These are phyloP conservation scores for Liriodendron chinense DNA, from an alignment of 164 flowering plant genomes.

Conservation along the genomic window DNA sequence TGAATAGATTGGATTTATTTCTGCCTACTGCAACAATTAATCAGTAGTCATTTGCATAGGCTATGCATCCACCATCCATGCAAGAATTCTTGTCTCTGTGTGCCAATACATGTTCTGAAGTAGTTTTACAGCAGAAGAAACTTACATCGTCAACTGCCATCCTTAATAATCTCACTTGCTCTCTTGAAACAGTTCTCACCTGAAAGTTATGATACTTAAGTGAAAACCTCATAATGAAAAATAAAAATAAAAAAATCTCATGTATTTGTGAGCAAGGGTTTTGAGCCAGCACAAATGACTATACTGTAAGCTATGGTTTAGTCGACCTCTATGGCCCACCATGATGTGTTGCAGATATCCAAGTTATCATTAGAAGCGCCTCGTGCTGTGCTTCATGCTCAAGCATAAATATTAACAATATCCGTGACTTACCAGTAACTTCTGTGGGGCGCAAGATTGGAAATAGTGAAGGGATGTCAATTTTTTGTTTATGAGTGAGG, in stretches of 20 bases:
- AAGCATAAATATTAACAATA: too few species aligned
- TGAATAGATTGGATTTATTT: too few species aligned
- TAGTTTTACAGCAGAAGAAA: background rate
- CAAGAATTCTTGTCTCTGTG: too few species aligned
- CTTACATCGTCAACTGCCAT: slow-evolving; percentile 66
- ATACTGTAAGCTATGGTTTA: background rate
- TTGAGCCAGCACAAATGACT: background rate
- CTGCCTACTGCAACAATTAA: too few species aligned
- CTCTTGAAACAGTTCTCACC: slow-evolving; percentile 62
- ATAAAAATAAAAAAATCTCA: background rate
- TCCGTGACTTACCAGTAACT: too few species aligned
- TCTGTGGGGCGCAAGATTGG: too few species aligned
- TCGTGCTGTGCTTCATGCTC: too few species aligned
- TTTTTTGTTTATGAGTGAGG: too few species aligned
- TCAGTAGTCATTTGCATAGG: too few species aligned
- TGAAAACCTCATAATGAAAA: background rate
- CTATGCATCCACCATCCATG: too few species aligned
- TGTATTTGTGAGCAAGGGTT: background rate
- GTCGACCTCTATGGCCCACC: background rate
- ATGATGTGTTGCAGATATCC: background rate
- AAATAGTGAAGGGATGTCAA: too few species aligned
- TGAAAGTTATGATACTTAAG: background rate
- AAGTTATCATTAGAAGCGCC: background rate
- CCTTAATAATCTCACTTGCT: slow-evolving; percentile 46
- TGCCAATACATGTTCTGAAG: too few species aligned